Percentiles rank a stretch among this genome's conserved stretches.
phyloP scores from a whole-genome alignment of 2,329 filamentous ascomycete species.

The Penicillium sp. region DNA sequence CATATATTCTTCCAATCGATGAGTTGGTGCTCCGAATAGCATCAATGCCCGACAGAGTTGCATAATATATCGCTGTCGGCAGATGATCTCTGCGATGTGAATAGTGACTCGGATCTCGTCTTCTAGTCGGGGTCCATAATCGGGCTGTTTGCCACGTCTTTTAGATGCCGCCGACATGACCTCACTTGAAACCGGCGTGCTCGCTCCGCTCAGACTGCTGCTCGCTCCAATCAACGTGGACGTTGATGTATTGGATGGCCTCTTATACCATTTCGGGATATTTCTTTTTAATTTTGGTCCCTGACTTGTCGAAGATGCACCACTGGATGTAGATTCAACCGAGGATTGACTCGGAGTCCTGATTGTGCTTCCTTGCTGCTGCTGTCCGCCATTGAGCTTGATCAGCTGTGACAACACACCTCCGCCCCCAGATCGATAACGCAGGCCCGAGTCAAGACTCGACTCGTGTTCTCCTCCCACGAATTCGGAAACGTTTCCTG shows the following conservation, averaged over 20 bases:
- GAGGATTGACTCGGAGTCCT: conserved; percentile 16
- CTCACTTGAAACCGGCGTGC: conserved; percentile 30
- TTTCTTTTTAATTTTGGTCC: conserved; percentile 16
- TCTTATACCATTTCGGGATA: conserved; percentile 38
- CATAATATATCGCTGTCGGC: conserved; percentile 77
- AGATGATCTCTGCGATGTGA: conserved; percentile 67
- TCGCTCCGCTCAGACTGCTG: conserved; percentile 28
- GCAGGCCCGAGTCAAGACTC: conserved; percentile 13
- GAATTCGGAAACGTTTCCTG: conserved; percentile 11
- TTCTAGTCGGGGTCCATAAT: conserved; percentile 25
- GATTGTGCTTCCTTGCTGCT: conserved; percentile 6
- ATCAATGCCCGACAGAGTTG: conserved; percentile 84
- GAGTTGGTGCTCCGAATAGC: conserved; percentile 88
- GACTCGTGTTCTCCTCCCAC: conserved; percentile 8
- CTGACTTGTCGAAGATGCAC: conserved; percentile 2
- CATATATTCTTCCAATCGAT: conserved; percentile 86
- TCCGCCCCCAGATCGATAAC: conserved; percentile 29
- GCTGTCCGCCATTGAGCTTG: conserved; percentile 24
- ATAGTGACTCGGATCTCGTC: conserved; percentile 59
- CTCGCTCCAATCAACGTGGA: conserved; percentile 23
- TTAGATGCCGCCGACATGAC: conserved; percentile 28
- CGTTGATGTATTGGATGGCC: conserved; percentile 24
- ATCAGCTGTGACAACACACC: conserved; percentile 35
- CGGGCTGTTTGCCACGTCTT: conserved; percentile 22
- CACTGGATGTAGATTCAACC: conserved; percentile 4